A percentile compares a stretch with the other conserved stretches of the same genome.
These are phyloP conservation scores for Aspergillus sp. DNA, from an alignment of 2,329 filamentous ascomycete genomes.

Conservation along the genomic window DNA sequence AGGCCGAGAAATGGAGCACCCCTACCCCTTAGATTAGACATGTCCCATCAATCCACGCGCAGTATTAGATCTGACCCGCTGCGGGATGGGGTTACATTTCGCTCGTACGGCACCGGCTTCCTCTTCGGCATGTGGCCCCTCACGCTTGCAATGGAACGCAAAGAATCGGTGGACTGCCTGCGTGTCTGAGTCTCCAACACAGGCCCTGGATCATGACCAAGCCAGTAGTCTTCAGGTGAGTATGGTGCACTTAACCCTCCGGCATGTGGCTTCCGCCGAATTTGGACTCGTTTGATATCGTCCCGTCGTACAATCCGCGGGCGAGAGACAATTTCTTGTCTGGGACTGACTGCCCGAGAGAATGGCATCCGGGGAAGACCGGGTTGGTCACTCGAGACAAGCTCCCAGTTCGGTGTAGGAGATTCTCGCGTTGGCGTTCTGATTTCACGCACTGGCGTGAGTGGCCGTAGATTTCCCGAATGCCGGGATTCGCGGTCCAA, in stretches of 20 bases:
- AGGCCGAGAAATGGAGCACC: background rate
- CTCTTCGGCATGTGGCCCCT: slow-evolving; percentile 23
- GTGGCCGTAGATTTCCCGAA: slow-evolving; percentile 21
- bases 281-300: slow-evolving; percentile 36
- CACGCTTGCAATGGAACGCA: slow-evolving; percentile 8
- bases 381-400: background rate
- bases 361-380: slow-evolving; percentile 25
- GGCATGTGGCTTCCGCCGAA: slow-evolving; percentile 30
- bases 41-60: slow-evolving; percentile 30
- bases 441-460: slow-evolving; percentile 27
- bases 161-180: slow-evolving; percentile 10
- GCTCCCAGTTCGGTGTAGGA: slow-evolving; percentile 8
- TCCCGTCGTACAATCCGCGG: slow-evolving; percentile 35
- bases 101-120: slow-evolving; percentile 25
- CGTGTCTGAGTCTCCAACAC: background rate
- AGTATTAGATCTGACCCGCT: slow-evolving; percentile 35
- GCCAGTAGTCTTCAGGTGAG: slow-evolving; percentile 34
- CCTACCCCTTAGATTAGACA: background rate
- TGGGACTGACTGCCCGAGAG: slow-evolving; percentile 24
- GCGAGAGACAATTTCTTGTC: slow-evolving; percentile 33
- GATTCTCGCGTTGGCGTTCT: slow-evolving; percentile 19
- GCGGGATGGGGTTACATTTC: slow-evolving; percentile 35
- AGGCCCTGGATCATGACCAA: slow-evolving; percentile 17
- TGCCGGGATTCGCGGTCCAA: slow-evolving; percentile 21
- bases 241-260: slow-evolving; percentile 28